These are phyloP conservation scores for Parathielavia hyrcaniae DNA, from an alignment of 495 filamentous ascomycete genomes.

Conservation along the genomic window DNA sequence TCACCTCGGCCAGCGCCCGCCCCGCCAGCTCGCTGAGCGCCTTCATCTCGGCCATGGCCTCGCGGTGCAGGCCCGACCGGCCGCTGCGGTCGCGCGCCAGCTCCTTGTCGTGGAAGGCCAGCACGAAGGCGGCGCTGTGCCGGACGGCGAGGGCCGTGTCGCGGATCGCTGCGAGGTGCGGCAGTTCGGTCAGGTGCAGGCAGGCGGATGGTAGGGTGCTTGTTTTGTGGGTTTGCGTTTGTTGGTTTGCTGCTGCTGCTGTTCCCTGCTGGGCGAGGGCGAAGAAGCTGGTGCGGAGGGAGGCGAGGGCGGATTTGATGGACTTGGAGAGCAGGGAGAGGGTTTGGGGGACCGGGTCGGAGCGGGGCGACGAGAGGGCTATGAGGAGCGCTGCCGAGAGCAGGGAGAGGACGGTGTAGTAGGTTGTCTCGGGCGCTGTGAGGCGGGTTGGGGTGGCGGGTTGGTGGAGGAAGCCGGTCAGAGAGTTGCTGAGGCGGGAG, in stretches of 20 bases:
- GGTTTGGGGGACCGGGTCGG: conserved; percentile 17
- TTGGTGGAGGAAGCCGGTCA: conserved; percentile 30
- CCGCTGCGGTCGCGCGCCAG: conserved; percentile 37
- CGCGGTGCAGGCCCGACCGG: conserved; percentile 31
- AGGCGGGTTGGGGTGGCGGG: conserved; percentile 19
- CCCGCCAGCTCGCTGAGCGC: conserved; percentile 29
- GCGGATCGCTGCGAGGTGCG: conserved; percentile 32
- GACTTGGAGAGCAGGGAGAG: conserved; percentile 16
- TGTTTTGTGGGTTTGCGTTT: too few species aligned
- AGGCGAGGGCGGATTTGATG: conserved; percentile 19
- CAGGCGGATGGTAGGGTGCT: not conserved
- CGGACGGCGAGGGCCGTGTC: conserved; percentile 36
- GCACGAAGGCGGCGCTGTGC: conserved; percentile 31
- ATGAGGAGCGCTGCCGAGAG: conserved; percentile 24
- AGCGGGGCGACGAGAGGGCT: conserved; percentile 22
- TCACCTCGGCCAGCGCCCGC: conserved; percentile 30
- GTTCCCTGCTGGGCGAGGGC: not conserved
- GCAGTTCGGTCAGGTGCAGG: conserved; percentile 21
- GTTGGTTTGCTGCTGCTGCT: not conserved
- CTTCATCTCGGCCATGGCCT: conserved; percentile 35
- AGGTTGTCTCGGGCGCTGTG: conserved; percentile 23
- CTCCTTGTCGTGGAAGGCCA: conserved; percentile 32
- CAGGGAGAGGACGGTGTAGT: conserved; percentile 28
- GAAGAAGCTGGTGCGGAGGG: conserved; percentile 18
- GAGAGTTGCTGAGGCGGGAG: conserved; percentile 28